phyloP scores from a whole-genome alignment of 2,329 filamentous ascomycete species.

The Cercospora beticola region DNA sequence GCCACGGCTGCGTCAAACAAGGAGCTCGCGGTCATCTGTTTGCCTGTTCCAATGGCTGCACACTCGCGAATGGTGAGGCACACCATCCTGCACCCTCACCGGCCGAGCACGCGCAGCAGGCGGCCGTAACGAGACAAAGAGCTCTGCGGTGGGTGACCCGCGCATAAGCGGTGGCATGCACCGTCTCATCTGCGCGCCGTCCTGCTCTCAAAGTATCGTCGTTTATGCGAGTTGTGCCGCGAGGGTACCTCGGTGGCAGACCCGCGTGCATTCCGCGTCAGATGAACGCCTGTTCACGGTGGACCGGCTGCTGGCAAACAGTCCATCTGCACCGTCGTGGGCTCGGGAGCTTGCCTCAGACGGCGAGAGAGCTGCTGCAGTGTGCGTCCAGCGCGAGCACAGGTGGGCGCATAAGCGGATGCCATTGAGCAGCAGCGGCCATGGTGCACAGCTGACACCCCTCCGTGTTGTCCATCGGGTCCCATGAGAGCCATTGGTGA shows the following conservation, averaged over 20 bases:
- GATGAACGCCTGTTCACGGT: not conserved
- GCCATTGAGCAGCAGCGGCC: constrained; percentile 7
- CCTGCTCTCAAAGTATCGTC: constrained; percentile 4
- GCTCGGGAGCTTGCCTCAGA: not conserved
- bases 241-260: not conserved
- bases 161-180: constrained; percentile 20
- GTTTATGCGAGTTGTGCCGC: constrained; percentile 1
- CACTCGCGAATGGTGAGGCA: constrained; percentile 17
- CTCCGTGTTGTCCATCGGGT: constrained; percentile 10
- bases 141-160: constrained; percentile 11
- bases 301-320: not conserved
- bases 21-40: constrained; percentile 23
- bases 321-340: not conserved
- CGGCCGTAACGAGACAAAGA: constrained; percentile 11
- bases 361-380: not conserved
- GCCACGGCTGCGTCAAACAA: constrained; percentile 6
- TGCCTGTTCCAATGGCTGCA: constrained; percentile 20
- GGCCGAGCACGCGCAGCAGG: constrained; percentile 8
- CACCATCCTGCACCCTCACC: constrained; percentile 13
- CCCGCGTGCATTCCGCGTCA: not conserved
- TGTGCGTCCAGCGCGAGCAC: not conserved
- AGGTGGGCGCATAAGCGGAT: not conserved
- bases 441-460: constrained; percentile 14
- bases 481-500: constrained; percentile 16
- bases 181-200: constrained; percentile 1